Conservation (phyloP, 2,329 filamentous ascomycete genomes). For the Calonectria hawksworthii region DNA sequence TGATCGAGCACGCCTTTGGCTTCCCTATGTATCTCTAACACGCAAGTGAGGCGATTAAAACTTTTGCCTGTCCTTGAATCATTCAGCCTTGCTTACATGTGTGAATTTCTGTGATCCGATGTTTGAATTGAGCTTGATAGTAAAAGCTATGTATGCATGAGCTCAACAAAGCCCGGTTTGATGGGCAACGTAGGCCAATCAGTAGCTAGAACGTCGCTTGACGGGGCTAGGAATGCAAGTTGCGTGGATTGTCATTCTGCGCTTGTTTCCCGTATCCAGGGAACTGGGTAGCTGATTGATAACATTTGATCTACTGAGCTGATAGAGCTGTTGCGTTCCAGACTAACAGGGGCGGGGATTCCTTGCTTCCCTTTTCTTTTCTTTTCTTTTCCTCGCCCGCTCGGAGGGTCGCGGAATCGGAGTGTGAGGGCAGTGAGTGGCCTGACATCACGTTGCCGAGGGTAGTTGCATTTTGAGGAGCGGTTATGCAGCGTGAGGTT, state of each 20-base stretch:
- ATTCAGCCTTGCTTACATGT: neutral
- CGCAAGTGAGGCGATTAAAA: constrained; percentile 43
- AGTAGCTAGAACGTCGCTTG: neutral
- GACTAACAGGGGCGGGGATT: neutral
- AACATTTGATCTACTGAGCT: neutral
- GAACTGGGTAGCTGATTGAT: neutral
- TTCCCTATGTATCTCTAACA: constrained; percentile 53
- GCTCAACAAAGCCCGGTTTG: neutral
- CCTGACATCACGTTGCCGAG: constrained; percentile 1
- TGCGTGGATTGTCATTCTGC: neutral
- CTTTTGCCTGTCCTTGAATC: neutral
- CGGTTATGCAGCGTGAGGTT: neutral
- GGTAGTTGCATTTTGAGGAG: neutral
- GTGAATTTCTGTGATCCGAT: neutral
- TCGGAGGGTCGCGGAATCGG: neutral
- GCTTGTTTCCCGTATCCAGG: neutral
- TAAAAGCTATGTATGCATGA: neutral
- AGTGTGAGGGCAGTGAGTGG: neutral
- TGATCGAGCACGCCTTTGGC: constrained; percentile 55
- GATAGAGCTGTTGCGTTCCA: neutral
- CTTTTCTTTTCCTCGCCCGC: neutral
- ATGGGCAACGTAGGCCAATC: neutral
- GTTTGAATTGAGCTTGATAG: neutral
- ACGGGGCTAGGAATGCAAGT: constrained; percentile 5
- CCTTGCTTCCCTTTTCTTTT: neutral